Conservation (phyloP, 164 flowering plant species). For the Stephania yunnanensis region DNA sequence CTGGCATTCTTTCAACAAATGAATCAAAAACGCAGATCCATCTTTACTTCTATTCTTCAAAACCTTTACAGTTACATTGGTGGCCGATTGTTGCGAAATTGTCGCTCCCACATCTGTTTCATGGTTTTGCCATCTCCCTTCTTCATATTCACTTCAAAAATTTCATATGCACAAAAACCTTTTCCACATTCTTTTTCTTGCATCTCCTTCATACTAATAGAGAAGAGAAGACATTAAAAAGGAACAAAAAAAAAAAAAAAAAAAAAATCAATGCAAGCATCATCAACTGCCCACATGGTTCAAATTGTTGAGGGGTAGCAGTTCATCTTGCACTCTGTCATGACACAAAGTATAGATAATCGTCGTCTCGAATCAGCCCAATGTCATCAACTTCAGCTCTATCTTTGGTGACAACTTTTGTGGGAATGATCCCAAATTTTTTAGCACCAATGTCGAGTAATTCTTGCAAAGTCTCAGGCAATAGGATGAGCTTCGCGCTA, state of each 20-base stretch:
- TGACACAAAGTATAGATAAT: conserved; percentile 54
- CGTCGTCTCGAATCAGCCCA: conserved; percentile 72
- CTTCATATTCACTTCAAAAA: neutral
- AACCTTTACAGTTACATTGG: too few species aligned
- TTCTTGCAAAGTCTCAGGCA: conserved; percentile 54
- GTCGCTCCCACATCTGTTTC: neutral
- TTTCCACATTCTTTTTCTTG: neutral
- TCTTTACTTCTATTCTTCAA: neutral
- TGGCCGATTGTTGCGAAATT: neutral
- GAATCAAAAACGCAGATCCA: too few species aligned
- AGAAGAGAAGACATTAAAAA: neutral
- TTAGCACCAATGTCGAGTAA: conserved; percentile 42
- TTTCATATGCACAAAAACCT: neutral
- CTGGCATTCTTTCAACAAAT: too few species aligned
- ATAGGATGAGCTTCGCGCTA: conserved; percentile 47
- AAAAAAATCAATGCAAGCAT: neutral
- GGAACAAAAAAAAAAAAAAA: neutral
- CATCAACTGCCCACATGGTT: conserved; percentile 1
- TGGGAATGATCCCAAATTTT: conserved; percentile 43
- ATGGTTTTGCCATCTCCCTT: neutral
- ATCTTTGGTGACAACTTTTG: conserved; percentile 43
- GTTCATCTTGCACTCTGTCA: conserved; percentile 5
- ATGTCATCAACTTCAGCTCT: conserved; percentile 68
- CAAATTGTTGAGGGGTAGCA: neutral
- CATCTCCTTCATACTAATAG: too few species aligned